Percentiles rank a stretch among this genome's conserved stretches.
These are phyloP conservation scores for Pichia cephalocereana DNA, from an alignment of 805 yeast genomes.

Conservation along the genomic window DNA sequence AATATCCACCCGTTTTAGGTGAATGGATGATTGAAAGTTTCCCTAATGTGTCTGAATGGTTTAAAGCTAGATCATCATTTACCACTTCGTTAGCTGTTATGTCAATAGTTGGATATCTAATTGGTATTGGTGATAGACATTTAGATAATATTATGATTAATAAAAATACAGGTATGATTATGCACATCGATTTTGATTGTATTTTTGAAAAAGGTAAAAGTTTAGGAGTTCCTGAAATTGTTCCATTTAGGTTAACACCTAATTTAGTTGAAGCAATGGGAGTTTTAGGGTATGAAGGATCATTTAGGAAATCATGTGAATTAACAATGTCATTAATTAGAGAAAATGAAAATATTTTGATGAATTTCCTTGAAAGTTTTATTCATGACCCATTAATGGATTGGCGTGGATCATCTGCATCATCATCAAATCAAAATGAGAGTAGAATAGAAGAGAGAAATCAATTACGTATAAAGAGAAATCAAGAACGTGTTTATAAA, in stretches of 20 bases:
- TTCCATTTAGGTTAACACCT: conserved; percentile 86
- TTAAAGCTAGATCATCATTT: conserved; percentile 62
- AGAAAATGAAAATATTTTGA: conserved; percentile 69
- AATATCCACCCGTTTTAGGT: conserved; percentile 62
- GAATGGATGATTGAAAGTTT: conserved; percentile 85
- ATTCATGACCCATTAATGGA: conserved; percentile 87
- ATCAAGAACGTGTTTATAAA: conserved; percentile 45
- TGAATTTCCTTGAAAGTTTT: conserved; percentile 88
- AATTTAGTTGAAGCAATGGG: conserved; percentile 86
- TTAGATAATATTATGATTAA: conserved; percentile 81
- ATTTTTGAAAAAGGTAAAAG: conserved; percentile 80
- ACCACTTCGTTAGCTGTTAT: conserved; percentile 84
- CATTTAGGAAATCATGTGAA: conserved; percentile 78
- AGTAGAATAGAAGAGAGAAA: conserved; percentile 3
- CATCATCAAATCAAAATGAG: conserved; percentile 1
- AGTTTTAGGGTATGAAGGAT: conserved; percentile 80
- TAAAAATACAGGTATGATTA: conserved; percentile 63
- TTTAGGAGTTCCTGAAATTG: conserved; percentile 76
- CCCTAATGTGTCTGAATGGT: conserved; percentile 88
- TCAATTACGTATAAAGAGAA: conserved; percentile 14
- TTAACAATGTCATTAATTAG: conserved; percentile 68
- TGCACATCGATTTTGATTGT: conserved; percentile 97
- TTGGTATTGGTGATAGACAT: conserved; percentile 95
- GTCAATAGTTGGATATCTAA: conserved; percentile 92
- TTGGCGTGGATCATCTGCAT: conserved; percentile 36